Conservation (phyloP, 1,139 yeast species). For the Geotrichum citri-aurantii region DNA sequence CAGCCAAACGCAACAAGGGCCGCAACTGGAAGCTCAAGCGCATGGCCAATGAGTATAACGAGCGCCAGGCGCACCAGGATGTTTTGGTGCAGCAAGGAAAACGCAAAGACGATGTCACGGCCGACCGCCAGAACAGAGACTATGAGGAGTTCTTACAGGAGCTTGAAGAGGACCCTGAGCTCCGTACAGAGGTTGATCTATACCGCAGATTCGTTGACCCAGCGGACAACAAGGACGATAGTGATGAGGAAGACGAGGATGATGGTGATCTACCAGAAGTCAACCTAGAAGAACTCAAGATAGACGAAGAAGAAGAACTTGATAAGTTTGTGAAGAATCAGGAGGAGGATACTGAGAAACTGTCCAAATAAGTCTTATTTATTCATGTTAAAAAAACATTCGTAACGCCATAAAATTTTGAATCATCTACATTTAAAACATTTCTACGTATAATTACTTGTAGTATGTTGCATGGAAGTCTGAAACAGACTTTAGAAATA, state of each 20-base stretch:
- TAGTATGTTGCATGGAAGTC: no score
- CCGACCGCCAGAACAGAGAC: constrained; percentile 82
- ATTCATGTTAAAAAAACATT: background rate
- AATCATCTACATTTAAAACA: background rate
- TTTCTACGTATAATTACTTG: background rate
- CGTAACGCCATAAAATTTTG: background rate
- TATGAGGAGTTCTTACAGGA: constrained; percentile 92
- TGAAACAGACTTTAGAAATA: no score
- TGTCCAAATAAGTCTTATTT: background rate
- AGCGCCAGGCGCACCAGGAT: constrained; percentile 53
- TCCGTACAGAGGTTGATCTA: constrained; percentile 78
- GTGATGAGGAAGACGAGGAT: constrained; percentile 22
- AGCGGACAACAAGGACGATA: constrained; percentile 42
- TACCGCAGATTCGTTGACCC: constrained; percentile 54
- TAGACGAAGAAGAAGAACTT: constrained; percentile 48
- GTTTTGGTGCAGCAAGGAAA: constrained; percentile 45
- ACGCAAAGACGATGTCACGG: constrained; percentile 66
- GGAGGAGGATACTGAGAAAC: background rate
- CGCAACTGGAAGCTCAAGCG: constrained; percentile 94
- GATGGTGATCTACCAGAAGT: constrained; percentile 35
- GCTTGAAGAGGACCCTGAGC: constrained; percentile 89
- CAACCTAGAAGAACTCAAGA: constrained; percentile 64
- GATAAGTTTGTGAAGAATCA: constrained; percentile 9
- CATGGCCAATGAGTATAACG: constrained; percentile 94
- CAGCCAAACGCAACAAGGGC: constrained; percentile 61